Percentiles rank a stretch among this genome's conserved stretches.
Evolutionary conservation across 2,329 filamentous ascomycete species (phyloP).

Genomic region (Trichophyton benhamiae): DNA sequence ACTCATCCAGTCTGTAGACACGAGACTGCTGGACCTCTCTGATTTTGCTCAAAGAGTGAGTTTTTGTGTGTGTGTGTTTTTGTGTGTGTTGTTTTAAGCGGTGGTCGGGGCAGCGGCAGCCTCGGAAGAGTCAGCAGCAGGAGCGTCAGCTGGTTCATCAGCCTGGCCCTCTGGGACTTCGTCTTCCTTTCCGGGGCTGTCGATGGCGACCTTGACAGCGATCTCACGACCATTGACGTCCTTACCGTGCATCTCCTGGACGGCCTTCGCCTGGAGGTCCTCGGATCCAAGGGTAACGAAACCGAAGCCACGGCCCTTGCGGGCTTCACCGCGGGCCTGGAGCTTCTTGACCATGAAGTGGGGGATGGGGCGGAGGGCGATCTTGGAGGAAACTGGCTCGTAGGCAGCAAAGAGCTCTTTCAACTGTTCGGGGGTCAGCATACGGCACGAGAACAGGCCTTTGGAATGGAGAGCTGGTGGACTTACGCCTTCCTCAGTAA

Average conservation of each 20-base stretch:
- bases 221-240: constrained; percentile 98
- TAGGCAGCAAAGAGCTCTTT: constrained; percentile 94
- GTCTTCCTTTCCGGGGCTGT: constrained; percentile 98
- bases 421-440: constrained; percentile 47
- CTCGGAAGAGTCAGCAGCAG: constrained; percentile 24
- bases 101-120: constrained; percentile 27
- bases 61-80: neutral
- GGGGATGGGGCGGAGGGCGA: constrained; percentile 93
- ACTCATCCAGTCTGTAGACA: neutral
- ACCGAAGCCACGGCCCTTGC: constrained; percentile 97
- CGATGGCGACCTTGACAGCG: constrained; percentile 98
- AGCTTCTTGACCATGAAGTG: constrained; percentile 99
- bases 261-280: constrained; percentile 94
- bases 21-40: neutral
- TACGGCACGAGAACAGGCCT: neutral
- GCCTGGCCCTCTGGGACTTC: constrained; percentile 45
- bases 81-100: constrained; percentile 15
- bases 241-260: constrained; percentile 97
- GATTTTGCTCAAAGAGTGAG: constrained; percentile 11
- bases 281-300: constrained; percentile 94
- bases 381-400: constrained; percentile 89
- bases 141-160: constrained; percentile 24
- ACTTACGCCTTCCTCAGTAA: constrained; percentile 88
- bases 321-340: constrained; percentile 90
- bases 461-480: constrained; percentile 9